Evolutionary conservation across 225 moss, liverwort and hornwort genomes (phyloP).

Genomic region (Pseudisothecium myosuroides): DNA sequence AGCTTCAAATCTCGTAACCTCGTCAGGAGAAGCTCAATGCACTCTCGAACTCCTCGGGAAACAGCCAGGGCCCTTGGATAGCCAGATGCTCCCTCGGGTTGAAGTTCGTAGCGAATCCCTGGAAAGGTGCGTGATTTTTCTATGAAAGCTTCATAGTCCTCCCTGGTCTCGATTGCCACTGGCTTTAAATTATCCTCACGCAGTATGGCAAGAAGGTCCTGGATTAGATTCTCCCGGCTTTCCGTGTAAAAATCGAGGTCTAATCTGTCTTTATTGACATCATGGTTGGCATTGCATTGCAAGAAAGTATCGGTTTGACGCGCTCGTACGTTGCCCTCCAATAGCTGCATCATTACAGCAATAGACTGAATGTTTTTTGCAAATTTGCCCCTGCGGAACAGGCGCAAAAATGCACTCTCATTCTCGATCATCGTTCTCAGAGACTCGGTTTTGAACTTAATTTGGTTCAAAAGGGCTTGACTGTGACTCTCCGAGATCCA

Average conservation of each 20-base stretch:
- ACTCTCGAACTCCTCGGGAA: neutral
- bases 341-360: neutral
- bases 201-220: neutral
- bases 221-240: neutral
- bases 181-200: neutral
- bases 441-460: neutral
- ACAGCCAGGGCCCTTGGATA: neutral
- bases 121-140: neutral
- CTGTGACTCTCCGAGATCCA: neutral
- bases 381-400: neutral
- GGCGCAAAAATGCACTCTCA: accelerated
- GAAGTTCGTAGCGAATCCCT: neutral
- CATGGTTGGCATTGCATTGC: no score
- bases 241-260: neutral
- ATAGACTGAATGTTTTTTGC: neutral
- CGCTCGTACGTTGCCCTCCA: neutral
- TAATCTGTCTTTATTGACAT: no score
- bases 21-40: neutral
- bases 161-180: neutral
- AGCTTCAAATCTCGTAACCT: neutral
- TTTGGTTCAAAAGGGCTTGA: neutral
- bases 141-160: neutral
- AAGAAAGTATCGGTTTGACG: neutral
- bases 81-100: neutral
- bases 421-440: neutral